phyloP scores from a whole-genome alignment of 257 asterid genomes.

The Lantana camara region DNA sequence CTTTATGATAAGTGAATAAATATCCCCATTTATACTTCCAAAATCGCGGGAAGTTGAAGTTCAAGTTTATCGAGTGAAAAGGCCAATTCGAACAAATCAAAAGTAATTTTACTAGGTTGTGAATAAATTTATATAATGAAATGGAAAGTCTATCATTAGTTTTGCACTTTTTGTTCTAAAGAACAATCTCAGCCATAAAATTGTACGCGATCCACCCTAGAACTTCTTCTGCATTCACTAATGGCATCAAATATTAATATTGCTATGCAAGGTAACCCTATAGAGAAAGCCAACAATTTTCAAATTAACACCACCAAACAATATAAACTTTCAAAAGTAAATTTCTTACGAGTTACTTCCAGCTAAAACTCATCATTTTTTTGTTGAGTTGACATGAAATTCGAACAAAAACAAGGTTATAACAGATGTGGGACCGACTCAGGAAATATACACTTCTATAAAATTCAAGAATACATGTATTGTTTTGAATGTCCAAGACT shows the following conservation, averaged over 20 bases:
- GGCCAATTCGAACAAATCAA: neutral
- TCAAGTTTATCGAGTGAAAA: neutral
- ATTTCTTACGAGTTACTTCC: neutral
- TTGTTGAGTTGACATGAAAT: neutral
- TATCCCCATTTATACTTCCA: neutral
- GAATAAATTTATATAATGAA: neutral
- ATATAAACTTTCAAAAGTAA: neutral
- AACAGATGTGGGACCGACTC: neutral
- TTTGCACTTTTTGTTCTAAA: neutral
- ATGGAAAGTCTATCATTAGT: neutral
- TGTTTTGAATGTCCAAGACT: neutral
- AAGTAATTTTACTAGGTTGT: neutral
- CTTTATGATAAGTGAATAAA: neutral
- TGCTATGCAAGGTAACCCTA: neutral
- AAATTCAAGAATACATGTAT: neutral
- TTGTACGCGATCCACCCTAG: neutral
- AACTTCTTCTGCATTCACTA: neutral
- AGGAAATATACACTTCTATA: neutral
- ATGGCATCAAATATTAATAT: neutral
- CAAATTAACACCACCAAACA: neutral
- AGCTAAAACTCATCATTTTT: neutral
- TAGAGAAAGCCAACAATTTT: neutral
- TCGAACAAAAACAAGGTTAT: neutral
- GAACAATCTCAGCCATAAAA: neutral
- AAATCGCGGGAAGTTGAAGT: neutral